These are phyloP conservation scores for Mentha longifolia DNA, from an alignment of 257 asterid genomes.

Conservation along the genomic window DNA sequence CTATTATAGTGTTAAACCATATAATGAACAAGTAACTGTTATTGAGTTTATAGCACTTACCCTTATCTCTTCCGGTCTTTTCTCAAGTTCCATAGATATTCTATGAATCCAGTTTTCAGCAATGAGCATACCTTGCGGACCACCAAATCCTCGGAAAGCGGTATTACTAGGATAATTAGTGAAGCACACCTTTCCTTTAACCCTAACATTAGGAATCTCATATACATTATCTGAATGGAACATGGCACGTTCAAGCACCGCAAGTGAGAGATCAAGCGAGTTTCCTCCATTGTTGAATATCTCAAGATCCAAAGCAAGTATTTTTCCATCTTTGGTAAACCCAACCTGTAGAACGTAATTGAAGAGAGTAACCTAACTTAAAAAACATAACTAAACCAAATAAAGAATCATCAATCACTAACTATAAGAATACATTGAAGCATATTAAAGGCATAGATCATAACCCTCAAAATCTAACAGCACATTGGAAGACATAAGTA, in stretches of 20 bases:
- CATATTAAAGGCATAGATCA: neutral
- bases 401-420: neutral
- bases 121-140: conserved; percentile 97
- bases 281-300: conserved; percentile 88
- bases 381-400: conserved; percentile 15
- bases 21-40: conserved; percentile 18
- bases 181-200: conserved; percentile 85
- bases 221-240: conserved; percentile 91
- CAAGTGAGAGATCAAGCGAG: conserved; percentile 88
- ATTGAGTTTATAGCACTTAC: conserved; percentile 43
- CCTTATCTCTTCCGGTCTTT: conserved; percentile 87
- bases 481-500: conserved; percentile 10
- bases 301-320: conserved; percentile 89
- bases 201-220: conserved; percentile 82
- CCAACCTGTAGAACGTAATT: conserved; percentile 66
- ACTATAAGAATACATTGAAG: conserved; percentile 2
- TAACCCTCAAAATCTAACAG: neutral
- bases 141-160: conserved; percentile 98
- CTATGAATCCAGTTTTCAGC: conserved; percentile 97
- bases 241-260: conserved; percentile 97
- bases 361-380: conserved; percentile 20
- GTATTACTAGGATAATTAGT: conserved; percentile 96
- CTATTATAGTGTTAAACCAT: neutral
- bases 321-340: conserved; percentile 76
- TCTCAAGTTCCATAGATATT: conserved; percentile 80